Percentiles rank a stretch among this genome's conserved stretches.
Evolutionary conservation across 495 filamentous ascomycete genomes (phyloP).

Genomic region (Aspergillus sclerotioniger): DNA sequence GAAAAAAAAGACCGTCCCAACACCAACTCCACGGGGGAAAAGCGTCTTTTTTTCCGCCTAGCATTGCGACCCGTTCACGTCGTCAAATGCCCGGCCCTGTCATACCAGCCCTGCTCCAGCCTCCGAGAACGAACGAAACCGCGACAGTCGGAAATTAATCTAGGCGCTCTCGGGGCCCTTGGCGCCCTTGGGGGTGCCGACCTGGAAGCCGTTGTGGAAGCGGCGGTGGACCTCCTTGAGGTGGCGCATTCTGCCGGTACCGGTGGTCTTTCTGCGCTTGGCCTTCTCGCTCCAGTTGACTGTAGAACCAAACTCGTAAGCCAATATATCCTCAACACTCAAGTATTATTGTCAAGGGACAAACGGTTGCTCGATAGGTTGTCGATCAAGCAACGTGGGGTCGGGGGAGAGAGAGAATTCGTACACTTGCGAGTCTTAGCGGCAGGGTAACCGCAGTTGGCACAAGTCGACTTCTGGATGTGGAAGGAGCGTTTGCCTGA

Average conservation of each 20-base stretch:
- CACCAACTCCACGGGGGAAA: conserved; percentile 43
- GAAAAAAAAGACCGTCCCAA: conserved; percentile 30
- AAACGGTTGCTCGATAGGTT: conserved; percentile 8
- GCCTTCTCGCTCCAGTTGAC: conserved; percentile 99
- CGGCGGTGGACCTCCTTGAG: conserved; percentile 84
- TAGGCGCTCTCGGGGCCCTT: conserved; percentile 59
- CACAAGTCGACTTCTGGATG: conserved; percentile 98
- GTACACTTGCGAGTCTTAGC: conserved; percentile 98
- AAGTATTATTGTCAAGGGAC: conserved; percentile 7
- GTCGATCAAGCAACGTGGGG: not conserved
- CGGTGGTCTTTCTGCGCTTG: conserved; percentile 98
- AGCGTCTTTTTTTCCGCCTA: conserved; percentile 39
- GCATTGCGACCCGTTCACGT: conserved; percentile 40
- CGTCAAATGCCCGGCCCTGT: conserved; percentile 44
- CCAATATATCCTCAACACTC: conserved; percentile 19
- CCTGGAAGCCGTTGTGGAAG: conserved; percentile 97
- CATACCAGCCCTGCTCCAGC: conserved; percentile 48
- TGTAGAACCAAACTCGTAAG: conserved; percentile 46
- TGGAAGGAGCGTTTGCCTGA: conserved; percentile 92
- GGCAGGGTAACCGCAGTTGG: conserved; percentile 94
- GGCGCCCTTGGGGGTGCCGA: conserved; percentile 80
- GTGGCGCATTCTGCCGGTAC: conserved; percentile 88
- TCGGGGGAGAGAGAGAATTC: conserved; percentile 41
- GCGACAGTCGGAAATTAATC: conserved; percentile 39
- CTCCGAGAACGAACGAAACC: conserved; percentile 44